phyloP scores from a whole-genome alignment of 1,284 basidiomycete species.

The Sutorius eximius region DNA sequence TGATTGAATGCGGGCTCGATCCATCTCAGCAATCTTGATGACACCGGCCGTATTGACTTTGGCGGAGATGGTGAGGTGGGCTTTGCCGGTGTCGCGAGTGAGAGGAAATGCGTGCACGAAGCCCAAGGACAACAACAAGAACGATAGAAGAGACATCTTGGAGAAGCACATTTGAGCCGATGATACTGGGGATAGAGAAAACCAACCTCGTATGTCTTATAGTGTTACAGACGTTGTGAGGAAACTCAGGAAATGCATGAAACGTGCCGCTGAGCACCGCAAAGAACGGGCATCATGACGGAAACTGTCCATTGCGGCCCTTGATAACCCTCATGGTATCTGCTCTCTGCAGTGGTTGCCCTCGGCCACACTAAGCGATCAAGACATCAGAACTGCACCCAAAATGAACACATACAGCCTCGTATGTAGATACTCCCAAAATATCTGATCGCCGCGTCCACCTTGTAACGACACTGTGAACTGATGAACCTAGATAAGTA shows the following conservation, averaged over 20 bases:
- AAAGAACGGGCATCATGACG: too few relatives aligned
- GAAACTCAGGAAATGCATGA: background rate
- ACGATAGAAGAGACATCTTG: background rate
- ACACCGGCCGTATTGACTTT: slow-evolving; percentile 13
- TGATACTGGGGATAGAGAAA: background rate
- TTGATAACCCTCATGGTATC: background rate
- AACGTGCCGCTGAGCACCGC: background rate
- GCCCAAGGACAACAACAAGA: background rate
- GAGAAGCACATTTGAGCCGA: background rate
- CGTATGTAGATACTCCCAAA: slow-evolving; percentile 3
- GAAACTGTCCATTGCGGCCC: too few relatives aligned
- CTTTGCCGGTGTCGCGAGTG: slow-evolving; percentile 6
- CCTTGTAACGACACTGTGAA: background rate
- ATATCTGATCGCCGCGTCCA: background rate
- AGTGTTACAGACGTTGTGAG: background rate
- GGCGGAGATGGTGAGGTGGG: slow-evolving; percentile 13
- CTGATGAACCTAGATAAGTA: background rate
- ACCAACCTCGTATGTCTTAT: background rate
- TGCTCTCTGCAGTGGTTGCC: background rate
- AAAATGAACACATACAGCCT: background rate
- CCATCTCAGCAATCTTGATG: slow-evolving; percentile 16
- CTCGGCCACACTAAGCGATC: background rate
- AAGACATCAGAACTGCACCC: background rate
- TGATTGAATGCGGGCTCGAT: slow-evolving; percentile 16
- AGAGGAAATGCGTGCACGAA: slow-evolving; percentile 3